Conservation (phyloP, 345 rosid species). For the Salix suchowensis region DNA sequence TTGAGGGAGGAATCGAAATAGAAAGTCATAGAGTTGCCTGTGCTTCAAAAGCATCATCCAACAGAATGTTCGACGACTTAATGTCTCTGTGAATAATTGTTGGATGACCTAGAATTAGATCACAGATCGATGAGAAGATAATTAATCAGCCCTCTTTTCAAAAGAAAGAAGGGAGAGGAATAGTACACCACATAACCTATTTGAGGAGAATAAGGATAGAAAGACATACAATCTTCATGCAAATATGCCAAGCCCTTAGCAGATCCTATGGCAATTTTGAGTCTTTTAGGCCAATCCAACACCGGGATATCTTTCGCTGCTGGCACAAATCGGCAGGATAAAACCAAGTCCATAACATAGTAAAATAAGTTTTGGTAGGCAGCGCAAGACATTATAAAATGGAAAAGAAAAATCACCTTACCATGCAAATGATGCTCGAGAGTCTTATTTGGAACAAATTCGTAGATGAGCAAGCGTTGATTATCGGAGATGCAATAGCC, state of each 20-base stretch:
- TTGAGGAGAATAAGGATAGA: neutral
- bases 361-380: neutral
- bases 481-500: slow-evolving; percentile 68
- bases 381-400: neutral
- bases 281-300: slow-evolving; percentile 79
- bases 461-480: slow-evolving; percentile 77
- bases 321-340: slow-evolving; percentile 13
- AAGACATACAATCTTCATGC: slow-evolving; percentile 88
- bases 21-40: slow-evolving; percentile 45
- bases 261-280: slow-evolving; percentile 82
- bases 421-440: slow-evolving; percentile 92
- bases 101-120: slow-evolving; percentile 63
- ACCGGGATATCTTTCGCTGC: slow-evolving; percentile 52
- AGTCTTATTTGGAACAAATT: slow-evolving; percentile 84
- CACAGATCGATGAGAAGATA: neutral
- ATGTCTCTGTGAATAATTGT: slow-evolving; percentile 93
- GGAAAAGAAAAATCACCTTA: slow-evolving; percentile 23
- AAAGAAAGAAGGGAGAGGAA: neutral
- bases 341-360: neutral
- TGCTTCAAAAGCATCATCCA: slow-evolving; percentile 77
- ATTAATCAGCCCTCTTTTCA: neutral
- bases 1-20: neutral
- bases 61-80: slow-evolving; percentile 81
- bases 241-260: slow-evolving; percentile 98
- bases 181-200: neutral